phyloP scores from a whole-genome alignment of 306 rosid species.

The Lathyrus oleraceus region DNA sequence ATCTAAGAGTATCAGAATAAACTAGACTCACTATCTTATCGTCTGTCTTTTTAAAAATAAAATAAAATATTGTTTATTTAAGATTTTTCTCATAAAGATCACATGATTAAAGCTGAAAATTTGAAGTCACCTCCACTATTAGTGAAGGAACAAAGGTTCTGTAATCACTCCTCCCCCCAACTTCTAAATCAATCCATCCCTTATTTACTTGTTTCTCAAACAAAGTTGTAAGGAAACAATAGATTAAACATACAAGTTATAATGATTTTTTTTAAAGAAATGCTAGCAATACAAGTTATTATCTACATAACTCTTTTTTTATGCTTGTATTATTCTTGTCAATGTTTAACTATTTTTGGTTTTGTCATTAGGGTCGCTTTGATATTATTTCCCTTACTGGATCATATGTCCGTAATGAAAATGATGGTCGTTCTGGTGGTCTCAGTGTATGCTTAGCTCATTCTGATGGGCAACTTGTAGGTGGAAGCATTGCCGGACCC shows the following conservation, averaged over 20 bases:
- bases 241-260: not conserved
- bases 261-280: not conserved
- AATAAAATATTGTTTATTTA: not conserved
- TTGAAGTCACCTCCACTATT: conserved; percentile 4
- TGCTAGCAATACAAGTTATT: not conserved
- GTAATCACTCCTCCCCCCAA: not conserved
- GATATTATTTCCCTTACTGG: conserved; percentile 83
- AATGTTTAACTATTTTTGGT: conserved; percentile 14
- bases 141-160: not conserved
- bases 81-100: not conserved
- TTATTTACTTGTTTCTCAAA: conserved; percentile 12
- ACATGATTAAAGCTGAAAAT: conserved; percentile 10
- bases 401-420: conserved; percentile 71
- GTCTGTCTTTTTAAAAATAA: not conserved
- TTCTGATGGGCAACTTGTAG: conserved; percentile 77
- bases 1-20: conserved; percentile 8
- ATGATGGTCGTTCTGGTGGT: conserved; percentile 70
- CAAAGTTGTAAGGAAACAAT: not conserved
- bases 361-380: conserved; percentile 66
- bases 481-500: conserved; percentile 94
- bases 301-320: not conserved
- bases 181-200: not conserved
- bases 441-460: conserved; percentile 79
- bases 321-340: conserved; percentile 3
- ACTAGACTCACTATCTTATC: conserved; percentile 15